Conservation (phyloP, 2,329 filamentous ascomycete species). For the Massarina eburnea region DNA sequence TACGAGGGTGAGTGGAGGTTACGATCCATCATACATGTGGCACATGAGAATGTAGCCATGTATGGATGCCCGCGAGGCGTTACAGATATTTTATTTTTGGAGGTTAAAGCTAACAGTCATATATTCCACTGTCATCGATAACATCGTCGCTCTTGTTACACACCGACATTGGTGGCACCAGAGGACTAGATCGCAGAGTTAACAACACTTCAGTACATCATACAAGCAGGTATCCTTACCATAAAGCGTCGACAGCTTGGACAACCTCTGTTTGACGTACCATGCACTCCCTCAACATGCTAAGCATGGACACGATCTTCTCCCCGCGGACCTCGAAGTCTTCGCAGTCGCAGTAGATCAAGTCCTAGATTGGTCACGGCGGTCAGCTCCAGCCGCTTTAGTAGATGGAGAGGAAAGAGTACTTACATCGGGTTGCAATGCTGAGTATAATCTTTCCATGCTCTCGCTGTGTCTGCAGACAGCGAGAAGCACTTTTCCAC, state of each 20-base stretch:
- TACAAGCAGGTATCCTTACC: constrained; percentile 1
- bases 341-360: constrained; percentile 13
- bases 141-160: constrained; percentile 4
- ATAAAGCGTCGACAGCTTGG: constrained; percentile 7
- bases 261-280: constrained; percentile 10
- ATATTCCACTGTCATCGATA: constrained; percentile 9
- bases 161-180: background rate
- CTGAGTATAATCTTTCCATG: constrained; percentile 7
- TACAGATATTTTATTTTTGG: too few species aligned
- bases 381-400: background rate
- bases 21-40: too few species aligned
- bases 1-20: too few species aligned
- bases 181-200: constrained; percentile 2
- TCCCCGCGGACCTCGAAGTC: constrained; percentile 9
- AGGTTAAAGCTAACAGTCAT: constrained; percentile 3
- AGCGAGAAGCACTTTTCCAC: constrained; percentile 13
- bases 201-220: background rate
- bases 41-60: too few species aligned
- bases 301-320: constrained; percentile 7
- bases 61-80: too few species aligned
- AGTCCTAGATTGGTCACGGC: constrained; percentile 1
- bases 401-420: background rate
- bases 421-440: constrained; percentile 11
- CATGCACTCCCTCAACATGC: constrained; percentile 9
- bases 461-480: constrained; percentile 11